Conservation (phyloP, 306 rosid species). For the Alnus rubra region DNA sequence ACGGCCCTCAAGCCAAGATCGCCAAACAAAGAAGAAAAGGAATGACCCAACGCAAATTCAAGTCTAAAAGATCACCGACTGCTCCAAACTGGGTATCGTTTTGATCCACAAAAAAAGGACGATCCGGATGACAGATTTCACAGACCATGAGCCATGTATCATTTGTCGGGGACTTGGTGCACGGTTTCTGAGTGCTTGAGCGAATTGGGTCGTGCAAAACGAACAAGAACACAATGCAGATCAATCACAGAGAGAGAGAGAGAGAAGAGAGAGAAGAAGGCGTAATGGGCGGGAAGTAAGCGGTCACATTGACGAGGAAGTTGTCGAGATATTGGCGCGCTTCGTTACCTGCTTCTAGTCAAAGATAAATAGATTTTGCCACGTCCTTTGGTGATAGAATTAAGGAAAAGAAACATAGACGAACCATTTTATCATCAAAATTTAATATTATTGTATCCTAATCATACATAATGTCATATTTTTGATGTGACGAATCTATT, state of each 20-base stretch:
- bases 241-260: conserved; percentile 17
- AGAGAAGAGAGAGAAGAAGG: conserved; percentile 34
- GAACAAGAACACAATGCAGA: conserved; percentile 21
- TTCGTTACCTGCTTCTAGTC: conserved; percentile 29
- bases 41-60: not conserved
- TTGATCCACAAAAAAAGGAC: conserved; percentile 11
- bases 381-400: not conserved
- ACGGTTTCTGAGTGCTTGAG: conserved; percentile 8
- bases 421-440: no score
- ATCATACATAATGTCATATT: no score
- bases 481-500: no score
- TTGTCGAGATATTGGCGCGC: conserved; percentile 66
- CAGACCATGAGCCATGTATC: not conserved
- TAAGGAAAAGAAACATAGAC: not conserved
- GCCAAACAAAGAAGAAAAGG: not conserved
- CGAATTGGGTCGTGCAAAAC: conserved; percentile 26
- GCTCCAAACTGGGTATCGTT: conserved; percentile 14
- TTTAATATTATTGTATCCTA: no score
- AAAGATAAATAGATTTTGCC: not conserved
- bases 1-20: conserved; percentile 19
- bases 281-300: conserved; percentile 61
- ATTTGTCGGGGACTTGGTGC: not conserved
- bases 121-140: conserved; percentile 26
- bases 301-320: conserved; percentile 47
- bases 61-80: conserved; percentile 1